phyloP scores from a whole-genome alignment of 345 rosid species.

The Acer saccharum region DNA sequence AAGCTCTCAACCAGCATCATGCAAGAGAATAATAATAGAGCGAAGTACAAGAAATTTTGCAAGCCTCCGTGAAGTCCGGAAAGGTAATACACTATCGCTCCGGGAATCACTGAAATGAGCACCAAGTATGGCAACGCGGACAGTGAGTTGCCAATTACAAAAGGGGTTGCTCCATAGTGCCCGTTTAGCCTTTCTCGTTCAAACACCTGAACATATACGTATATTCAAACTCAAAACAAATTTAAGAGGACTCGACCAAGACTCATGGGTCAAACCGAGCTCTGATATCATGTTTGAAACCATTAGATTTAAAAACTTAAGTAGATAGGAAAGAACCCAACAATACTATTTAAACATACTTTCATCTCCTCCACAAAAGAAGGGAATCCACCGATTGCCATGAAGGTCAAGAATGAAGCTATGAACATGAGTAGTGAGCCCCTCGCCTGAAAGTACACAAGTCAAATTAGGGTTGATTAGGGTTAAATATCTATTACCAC shows the following conservation, averaged over 20 bases:
- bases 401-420: slow-evolving; percentile 47
- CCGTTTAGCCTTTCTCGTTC: slow-evolving; percentile 59
- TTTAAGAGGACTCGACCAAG: no score
- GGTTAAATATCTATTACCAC: not conserved
- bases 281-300: no score
- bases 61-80: slow-evolving; percentile 39
- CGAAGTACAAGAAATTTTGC: slow-evolving; percentile 40
- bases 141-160: slow-evolving; percentile 44
- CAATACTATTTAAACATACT: slow-evolving; percentile 23
- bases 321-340: no score
- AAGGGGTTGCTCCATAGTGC: slow-evolving; percentile 47
- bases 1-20: slow-evolving; percentile 56
- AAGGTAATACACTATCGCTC: slow-evolving; percentile 38
- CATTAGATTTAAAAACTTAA: no score
- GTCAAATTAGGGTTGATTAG: not conserved
- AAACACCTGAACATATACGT: slow-evolving; percentile 34
- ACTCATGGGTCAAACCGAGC: no score
- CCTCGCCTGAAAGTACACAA: slow-evolving; percentile 37
- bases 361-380: slow-evolving; percentile 67
- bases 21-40: slow-evolving; percentile 31
- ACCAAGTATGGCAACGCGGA: slow-evolving; percentile 46
- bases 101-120: slow-evolving; percentile 43
- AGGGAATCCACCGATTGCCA: slow-evolving; percentile 62
- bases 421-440: slow-evolving; percentile 49
- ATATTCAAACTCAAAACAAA: not conserved